These are phyloP conservation scores for Ophioceras dolichostomum DNA, from an alignment of 2,329 filamentous ascomycete species.

Conservation along the genomic window DNA sequence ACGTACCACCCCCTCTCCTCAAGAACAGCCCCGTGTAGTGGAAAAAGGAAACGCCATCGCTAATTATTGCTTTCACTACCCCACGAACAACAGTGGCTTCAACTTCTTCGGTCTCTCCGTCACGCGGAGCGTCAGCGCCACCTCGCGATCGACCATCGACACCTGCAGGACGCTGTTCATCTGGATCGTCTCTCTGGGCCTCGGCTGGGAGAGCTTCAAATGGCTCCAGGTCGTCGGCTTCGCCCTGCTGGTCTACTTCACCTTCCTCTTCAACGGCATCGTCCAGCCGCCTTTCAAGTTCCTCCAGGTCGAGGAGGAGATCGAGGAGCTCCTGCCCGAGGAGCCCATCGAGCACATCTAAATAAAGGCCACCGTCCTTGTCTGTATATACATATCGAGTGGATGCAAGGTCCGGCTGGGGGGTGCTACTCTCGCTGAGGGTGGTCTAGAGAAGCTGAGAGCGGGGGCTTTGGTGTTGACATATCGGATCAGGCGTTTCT, in stretches of 20 bases:
- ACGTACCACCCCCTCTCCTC: background rate
- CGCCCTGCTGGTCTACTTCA: conserved; percentile 83
- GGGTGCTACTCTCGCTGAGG: too few relatives aligned
- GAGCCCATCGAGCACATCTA: conserved; percentile 65
- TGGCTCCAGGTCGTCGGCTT: conserved; percentile 91
- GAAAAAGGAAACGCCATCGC: background rate
- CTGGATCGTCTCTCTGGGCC: conserved; percentile 84
- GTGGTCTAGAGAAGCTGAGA: too few relatives aligned
- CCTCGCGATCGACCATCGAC: conserved; percentile 89
- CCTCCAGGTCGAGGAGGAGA: conserved; percentile 41
- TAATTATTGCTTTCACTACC: conserved; percentile 3
- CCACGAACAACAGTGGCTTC: conserved; percentile 72
- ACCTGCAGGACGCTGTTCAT: conserved; percentile 97
- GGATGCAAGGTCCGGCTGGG: too few relatives aligned
- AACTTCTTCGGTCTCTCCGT: conserved; percentile 98
- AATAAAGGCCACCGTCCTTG: background rate
- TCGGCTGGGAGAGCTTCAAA: conserved; percentile 97
- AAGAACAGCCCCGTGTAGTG: too few relatives aligned
- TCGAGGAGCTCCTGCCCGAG: conserved; percentile 62
- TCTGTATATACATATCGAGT: too few relatives aligned
- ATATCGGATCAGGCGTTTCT: too few relatives aligned
- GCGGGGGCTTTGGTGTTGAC: too few relatives aligned
- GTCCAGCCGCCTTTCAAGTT: conserved; percentile 68
- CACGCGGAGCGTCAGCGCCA: conserved; percentile 79
- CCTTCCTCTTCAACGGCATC: conserved; percentile 91